These are phyloP conservation scores for Colletotrichum tropicicola DNA, from an alignment of 2,329 filamentous ascomycete genomes.

Conservation along the genomic window DNA sequence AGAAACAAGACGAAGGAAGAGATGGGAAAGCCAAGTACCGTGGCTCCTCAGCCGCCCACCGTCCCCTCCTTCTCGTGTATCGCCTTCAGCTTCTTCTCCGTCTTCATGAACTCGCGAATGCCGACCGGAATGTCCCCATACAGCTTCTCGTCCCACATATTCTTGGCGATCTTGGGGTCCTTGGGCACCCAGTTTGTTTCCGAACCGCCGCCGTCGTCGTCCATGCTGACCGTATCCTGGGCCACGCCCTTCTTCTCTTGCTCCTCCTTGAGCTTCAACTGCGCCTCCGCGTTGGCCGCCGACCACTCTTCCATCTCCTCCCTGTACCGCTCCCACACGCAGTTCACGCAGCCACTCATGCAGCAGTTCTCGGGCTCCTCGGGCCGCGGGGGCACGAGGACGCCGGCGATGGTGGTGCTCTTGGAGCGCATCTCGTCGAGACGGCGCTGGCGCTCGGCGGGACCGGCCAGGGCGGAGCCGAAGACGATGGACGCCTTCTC, in stretches of 20 bases:
- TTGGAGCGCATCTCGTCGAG: slow-evolving; percentile 65
- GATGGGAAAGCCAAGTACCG: slow-evolving; percentile 10
- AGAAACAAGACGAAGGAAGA: background rate
- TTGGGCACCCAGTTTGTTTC: slow-evolving; percentile 70
- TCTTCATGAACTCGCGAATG: slow-evolving; percentile 96
- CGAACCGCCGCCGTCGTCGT: slow-evolving; percentile 82
- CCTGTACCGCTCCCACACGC: slow-evolving; percentile 91
- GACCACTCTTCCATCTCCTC: slow-evolving; percentile 95
- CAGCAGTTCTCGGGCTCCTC: slow-evolving; percentile 97
- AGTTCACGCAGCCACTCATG: slow-evolving; percentile 98
- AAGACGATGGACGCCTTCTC: slow-evolving; percentile 78
- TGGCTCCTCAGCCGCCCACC: slow-evolving; percentile 45
- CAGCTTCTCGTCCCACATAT: slow-evolving; percentile 71
- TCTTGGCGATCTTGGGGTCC: slow-evolving; percentile 53
- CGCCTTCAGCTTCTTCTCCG: slow-evolving; percentile 88
- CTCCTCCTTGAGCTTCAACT: slow-evolving; percentile 54
- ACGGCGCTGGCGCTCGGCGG: slow-evolving; percentile 72
- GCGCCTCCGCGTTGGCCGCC: slow-evolving; percentile 69
- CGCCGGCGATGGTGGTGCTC: slow-evolving; percentile 76
- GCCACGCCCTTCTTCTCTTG: slow-evolving; percentile 31
- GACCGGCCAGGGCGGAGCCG: slow-evolving; percentile 79
- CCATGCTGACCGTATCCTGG: slow-evolving; percentile 67
- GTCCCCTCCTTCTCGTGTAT: slow-evolving; percentile 71
- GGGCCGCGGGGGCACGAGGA: slow-evolving; percentile 84
- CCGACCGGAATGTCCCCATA: slow-evolving; percentile 88